phyloP scores from a whole-genome alignment of 176 grass and related monocot species.

The Aegilops longissima region DNA sequence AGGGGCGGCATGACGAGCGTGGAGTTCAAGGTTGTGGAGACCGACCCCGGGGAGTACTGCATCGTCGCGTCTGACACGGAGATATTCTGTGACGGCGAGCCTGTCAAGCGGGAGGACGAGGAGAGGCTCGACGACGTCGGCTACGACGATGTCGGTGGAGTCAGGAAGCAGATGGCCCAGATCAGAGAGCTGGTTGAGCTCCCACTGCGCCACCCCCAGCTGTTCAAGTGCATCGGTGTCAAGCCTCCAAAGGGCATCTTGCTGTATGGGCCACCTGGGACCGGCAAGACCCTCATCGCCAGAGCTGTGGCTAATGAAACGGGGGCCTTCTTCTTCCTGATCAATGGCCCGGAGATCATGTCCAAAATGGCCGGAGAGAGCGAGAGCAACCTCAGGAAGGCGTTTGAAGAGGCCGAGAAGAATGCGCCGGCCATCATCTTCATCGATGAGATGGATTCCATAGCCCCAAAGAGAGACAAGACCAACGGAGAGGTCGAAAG shows the following conservation, averaged over 20 bases:
- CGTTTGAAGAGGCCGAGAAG: constrained; percentile 85
- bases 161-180: constrained; percentile 55
- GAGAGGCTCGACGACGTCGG: constrained; percentile 22
- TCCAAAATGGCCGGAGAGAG: constrained; percentile 61
- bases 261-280: constrained; percentile 10
- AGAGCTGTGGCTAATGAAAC: constrained; percentile 78
- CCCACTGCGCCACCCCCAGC: neutral
- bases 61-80: constrained; percentile 76
- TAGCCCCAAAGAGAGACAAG: constrained; percentile 34
- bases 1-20: constrained; percentile 73
- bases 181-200: no score
- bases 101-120: constrained; percentile 80
- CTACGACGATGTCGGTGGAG: constrained; percentile 81
- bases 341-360: no score
- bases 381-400: constrained; percentile 79
- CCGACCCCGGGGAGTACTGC: constrained; percentile 74
- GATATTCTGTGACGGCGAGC: constrained; percentile 80
- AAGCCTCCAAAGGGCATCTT: no score
- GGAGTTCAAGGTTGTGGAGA: constrained; percentile 82
- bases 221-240: constrained; percentile 40
- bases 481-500: constrained; percentile 79
- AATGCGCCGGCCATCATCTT: constrained; percentile 83
- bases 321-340: constrained; percentile 60
- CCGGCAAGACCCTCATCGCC: constrained; percentile 65
- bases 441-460: constrained; percentile 68